phyloP scores from a whole-genome alignment of 805 yeast species.

The Maudiozyma pseudohumilis region DNA sequence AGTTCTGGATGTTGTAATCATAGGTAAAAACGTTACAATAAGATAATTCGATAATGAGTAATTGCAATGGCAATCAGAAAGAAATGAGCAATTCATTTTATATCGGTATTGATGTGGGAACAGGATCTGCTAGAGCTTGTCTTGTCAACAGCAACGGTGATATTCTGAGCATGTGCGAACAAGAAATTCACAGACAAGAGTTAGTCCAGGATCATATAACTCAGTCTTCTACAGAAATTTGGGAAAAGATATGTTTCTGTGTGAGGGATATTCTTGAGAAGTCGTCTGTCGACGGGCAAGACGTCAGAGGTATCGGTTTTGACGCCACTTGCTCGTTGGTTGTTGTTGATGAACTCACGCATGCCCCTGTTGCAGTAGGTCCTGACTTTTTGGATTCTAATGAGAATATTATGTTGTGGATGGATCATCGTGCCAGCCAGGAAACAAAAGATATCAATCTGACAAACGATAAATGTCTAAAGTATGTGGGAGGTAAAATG shows the following conservation, averaged over 20 bases:
- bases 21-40: too few relatives aligned
- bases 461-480: constrained; percentile 66
- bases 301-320: constrained; percentile 81
- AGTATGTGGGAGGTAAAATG: constrained; percentile 95
- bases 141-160: constrained; percentile 76
- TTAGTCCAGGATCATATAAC: constrained; percentile 65
- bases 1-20: too few relatives aligned
- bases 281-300: constrained; percentile 56
- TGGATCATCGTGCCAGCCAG: constrained; percentile 89
- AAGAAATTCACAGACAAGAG: constrained; percentile 70
- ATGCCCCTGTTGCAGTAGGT: constrained; percentile 78
- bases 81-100: constrained; percentile 24
- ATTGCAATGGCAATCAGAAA: too few relatives aligned
- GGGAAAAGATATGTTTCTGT: constrained; percentile 81
- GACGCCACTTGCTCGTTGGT: constrained; percentile 97
- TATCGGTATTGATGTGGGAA: constrained; percentile 92
- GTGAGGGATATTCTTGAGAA: constrained; percentile 66
- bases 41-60: too few relatives aligned
- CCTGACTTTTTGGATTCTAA: constrained; percentile 67
- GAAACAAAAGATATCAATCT: constrained; percentile 78
- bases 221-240: constrained; percentile 83
- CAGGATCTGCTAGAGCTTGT: constrained; percentile 95
- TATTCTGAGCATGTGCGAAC: constrained; percentile 67
- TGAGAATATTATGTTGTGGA: constrained; percentile 90
- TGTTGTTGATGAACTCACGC: constrained; percentile 54